Base-by-base conservation (phyloP, 495 filamentous ascomycete species). In the Penicillium canescens region DNA sequence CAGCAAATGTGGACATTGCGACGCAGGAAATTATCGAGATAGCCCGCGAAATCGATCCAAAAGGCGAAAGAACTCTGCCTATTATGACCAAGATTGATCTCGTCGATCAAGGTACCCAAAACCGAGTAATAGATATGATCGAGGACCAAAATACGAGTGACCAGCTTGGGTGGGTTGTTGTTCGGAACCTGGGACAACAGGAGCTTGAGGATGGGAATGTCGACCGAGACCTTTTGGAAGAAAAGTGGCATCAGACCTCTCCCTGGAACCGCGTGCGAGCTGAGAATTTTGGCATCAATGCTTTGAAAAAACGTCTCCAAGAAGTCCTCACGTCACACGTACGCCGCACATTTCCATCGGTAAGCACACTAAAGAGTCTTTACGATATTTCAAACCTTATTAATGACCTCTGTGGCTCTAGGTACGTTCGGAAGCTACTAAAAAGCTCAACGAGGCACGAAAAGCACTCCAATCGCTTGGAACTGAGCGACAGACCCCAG, bases 21-120 rank as follows among this genome's bases (percentile, higher is more conserved):
- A 78, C 77, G 12, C 82, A 90, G 54, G 82, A 85, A 41, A 84
- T 88, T 34, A 58, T 87, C 0, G 62, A 66, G 34, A 65, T 84
- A 28, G 82, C 84, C 0, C 63, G 77, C 9, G 68, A 79, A 43
- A 55, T 60, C 20, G 83, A 87, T 61, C 64, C 63, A 0, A 47
- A 65, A 3, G 79, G 81, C 3, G 52, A 76, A 20, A 71, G 83
- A 14, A 87, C 82, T 0, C 59, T 87, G 3, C 78, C 80, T 4
- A 75, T 87, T 9, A 56, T 86, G 5, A 86, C 84, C 0, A 86
- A 86, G 60, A 82, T 82, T 0, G 83, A 88, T 48, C 61, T 86
- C 0, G 59, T 84, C 26, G 79, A 85, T 34, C 63, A 63, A 38
- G 71, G 74, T 5, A 73, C 72, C 0, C 72, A 79, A 39, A 52